Percentiles rank a stretch among this genome's conserved stretches.
phyloP scores from a whole-genome alignment of 257 asterid genomes.

The Solanum arcanum region DNA sequence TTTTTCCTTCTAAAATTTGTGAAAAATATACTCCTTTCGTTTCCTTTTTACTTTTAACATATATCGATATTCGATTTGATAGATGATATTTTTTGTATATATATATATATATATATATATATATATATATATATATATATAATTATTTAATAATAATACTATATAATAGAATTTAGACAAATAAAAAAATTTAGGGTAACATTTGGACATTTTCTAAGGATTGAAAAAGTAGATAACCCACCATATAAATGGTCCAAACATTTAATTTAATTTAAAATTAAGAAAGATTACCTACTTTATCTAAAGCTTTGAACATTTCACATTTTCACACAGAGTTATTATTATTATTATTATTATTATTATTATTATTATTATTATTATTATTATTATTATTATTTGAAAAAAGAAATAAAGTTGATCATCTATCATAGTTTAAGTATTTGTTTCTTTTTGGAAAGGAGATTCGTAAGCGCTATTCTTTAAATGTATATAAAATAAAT shows the following conservation, averaged over 20 bases:
- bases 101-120: no score
- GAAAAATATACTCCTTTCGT: not conserved
- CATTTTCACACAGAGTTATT: not conserved
- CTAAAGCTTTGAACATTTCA: not conserved
- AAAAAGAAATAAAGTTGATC: not conserved
- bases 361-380: no score
- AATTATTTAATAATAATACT: not conserved
- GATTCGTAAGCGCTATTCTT: accelerated
- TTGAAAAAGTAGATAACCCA: not conserved
- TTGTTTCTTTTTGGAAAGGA: not conserved
- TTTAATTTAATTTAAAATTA: not conserved
- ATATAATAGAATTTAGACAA: not conserved
- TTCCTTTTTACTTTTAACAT: not conserved
- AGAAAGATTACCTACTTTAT: not conserved
- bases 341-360: no score
- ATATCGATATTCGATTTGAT: not conserved
- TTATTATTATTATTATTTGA: no score
- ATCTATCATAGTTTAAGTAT: no score
- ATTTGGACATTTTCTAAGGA: not conserved
- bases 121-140: not conserved
- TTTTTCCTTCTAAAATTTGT: not conserved
- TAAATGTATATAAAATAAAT: not conserved
- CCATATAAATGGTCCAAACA: not conserved
- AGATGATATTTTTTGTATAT: no score
- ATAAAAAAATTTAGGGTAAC: not conserved